Evolutionary conservation across 768 basidiomycete genomes (phyloP).

Genomic region (Lactarius tabidus): DNA sequence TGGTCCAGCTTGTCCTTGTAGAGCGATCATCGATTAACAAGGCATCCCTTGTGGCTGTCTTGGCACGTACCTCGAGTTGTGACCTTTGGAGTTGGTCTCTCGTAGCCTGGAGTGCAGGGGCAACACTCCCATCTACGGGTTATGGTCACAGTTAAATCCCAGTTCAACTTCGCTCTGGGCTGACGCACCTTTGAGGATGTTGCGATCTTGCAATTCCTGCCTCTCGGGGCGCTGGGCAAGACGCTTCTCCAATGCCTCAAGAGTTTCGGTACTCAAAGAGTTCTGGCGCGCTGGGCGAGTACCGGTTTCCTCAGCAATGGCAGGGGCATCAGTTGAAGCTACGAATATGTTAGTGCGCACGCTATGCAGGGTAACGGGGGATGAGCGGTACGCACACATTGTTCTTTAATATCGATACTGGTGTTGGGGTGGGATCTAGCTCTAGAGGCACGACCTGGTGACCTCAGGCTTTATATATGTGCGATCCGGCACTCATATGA

Average conservation of each 20-base stretch:
- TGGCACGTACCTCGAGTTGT: constrained; percentile 52
- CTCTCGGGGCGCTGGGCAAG: constrained; percentile 54
- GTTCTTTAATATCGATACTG: background rate
- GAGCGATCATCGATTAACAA: background rate
- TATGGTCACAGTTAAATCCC: background rate
- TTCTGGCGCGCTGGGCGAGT: constrained; percentile 29
- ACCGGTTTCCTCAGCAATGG: constrained; percentile 1
- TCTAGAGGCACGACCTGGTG: background rate
- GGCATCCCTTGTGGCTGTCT: constrained; percentile 2
- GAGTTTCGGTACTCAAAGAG: constrained; percentile 35
- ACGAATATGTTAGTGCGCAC: background rate
- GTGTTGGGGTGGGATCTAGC: background rate
- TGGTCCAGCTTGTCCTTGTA: constrained; percentile 59
- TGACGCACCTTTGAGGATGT: constrained; percentile 60
- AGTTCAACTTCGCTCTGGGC: background rate
- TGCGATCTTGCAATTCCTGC: constrained; percentile 58
- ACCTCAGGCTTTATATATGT: constrained; percentile 16
- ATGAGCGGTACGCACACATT: constrained; percentile 17
- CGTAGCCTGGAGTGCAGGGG: constrained; percentile 57
- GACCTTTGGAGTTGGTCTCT: constrained; percentile 56
- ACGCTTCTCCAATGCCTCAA: constrained; percentile 49
- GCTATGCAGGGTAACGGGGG: background rate
- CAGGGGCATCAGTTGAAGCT: constrained; percentile 14
- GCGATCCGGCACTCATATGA: background rate
- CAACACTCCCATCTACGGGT: constrained; percentile 54